phyloP scores from a whole-genome alignment of 1,284 basidiomycete genomes.

The Leccinum laetum region DNA sequence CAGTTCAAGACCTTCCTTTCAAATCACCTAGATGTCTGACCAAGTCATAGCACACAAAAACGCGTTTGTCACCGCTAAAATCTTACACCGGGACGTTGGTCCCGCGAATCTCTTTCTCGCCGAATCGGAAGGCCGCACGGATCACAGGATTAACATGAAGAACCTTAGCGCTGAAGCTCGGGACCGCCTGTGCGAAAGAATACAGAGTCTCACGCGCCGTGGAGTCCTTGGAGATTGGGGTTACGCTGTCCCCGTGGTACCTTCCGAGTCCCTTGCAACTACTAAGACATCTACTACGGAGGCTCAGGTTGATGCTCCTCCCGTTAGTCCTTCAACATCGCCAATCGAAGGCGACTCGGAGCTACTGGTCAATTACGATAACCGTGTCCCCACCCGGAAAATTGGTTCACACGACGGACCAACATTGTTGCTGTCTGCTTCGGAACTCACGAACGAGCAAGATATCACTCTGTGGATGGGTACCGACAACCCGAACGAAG shows the following conservation, averaged over 20 bases:
- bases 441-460: background rate
- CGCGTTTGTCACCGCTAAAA: background rate
- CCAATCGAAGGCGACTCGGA: background rate
- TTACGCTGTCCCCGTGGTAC: background rate
- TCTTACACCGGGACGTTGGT: background rate
- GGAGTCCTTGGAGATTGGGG: background rate
- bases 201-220: background rate
- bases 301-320: background rate
- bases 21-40: background rate
- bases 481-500: background rate
- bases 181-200: background rate
- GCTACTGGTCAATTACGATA: background rate
- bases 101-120: background rate
- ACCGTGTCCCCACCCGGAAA: background rate
- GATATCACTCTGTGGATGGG: constrained; percentile 10
- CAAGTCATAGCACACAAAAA: background rate
- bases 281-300: background rate
- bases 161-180: background rate
- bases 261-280: background rate
- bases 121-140: background rate
- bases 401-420: background rate
- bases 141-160: background rate
- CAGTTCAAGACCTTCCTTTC: background rate
- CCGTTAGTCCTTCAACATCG: background rate
- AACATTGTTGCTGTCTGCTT: background rate